Conservation (phyloP, 768 basidiomycete species). For the Termitomyces sp. region DNA sequence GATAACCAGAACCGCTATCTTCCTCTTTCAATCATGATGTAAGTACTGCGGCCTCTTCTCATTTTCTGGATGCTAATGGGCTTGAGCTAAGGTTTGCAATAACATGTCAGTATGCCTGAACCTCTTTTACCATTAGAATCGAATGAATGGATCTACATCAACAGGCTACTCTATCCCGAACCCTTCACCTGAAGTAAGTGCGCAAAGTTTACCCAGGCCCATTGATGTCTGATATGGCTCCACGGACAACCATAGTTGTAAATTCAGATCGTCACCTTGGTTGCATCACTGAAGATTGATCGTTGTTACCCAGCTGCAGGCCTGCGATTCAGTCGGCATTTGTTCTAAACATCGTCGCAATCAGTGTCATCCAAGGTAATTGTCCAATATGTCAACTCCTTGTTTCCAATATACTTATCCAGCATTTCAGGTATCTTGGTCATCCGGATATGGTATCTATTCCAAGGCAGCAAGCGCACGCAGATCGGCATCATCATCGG, state of each 20-base stretch:
- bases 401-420: neutral
- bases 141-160: neutral
- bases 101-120: conserved; percentile 13
- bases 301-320: conserved; percentile 20
- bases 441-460: conserved; percentile 39
- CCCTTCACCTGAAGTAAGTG: conserved; percentile 22
- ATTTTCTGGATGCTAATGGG: neutral
- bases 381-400: neutral
- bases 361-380: conserved; percentile 33
- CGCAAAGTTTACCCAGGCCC: neutral
- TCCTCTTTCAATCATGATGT: conserved; percentile 22
- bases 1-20: conserved; percentile 29
- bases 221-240: neutral
- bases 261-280: conserved; percentile 6
- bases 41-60: neutral
- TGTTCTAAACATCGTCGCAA: conserved; percentile 21
- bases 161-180: conserved; percentile 22
- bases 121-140: neutral
- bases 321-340: conserved; percentile 24
- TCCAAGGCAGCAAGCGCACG: conserved; percentile 25
- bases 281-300: neutral
- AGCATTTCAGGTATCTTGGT: conserved; percentile 31
- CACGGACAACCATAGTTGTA: conserved; percentile 23
- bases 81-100: conserved; percentile 14
- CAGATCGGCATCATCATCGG: conserved; percentile 24